Base-by-base conservation (phyloP, 768 basidiomycete genomes). In the Lentinus brumalis region DNA sequence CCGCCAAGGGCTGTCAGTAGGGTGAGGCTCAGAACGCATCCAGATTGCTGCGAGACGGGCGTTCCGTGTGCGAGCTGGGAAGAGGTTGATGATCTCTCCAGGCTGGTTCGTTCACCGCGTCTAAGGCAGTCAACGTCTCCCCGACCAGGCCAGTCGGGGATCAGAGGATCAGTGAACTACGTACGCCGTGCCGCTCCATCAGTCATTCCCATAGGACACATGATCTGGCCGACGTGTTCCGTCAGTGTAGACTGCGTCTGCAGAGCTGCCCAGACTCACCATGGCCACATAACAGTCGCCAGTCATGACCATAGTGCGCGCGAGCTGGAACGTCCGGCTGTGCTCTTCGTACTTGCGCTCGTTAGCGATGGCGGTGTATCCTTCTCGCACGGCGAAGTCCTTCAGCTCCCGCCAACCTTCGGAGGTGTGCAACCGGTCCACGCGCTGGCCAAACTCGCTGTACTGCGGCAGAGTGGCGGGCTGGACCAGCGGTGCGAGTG, bases 161-260 rank as follows among this genome's bases (percentile, higher is more conserved):
- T 35, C 5, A 10, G 32, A 5, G 32, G 5, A 7, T 47, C 4
- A 29, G 12, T n/a, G n/a, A n/a, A n/a, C n/a, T 26, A 47, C 42
- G 60, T 72, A 49, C 52, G 79, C 80, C 77, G 66, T 87, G 89
- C 88, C 29, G 81, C 78, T 0, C 90, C 90, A 67, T 92, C 90
- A 0, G 89, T 88, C 91, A 92, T 92, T 21, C 83, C 84, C 57
- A 89, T 71, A 0, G 91, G 91, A 61, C 89, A 92, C 60, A 86
- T 82, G 12, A 88, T 78, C 84, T 88, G n/a, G n/a, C n/a, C n/a
- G n/a, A n/a, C n/a, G n/a, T n/a, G n/a, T n/a, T n/a, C n/a, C n/a
- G n/a, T n/a, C n/a, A n/a, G n/a, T n/a, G n/a, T n/a, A n/a, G n/a
- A n/a, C n/a, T n/a, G n/a, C n/a, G n/a, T n/a, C n/a, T n/a, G n/a